These are phyloP conservation scores for Corylus americana DNA, from an alignment of 306 rosid species.

Conservation along the genomic window DNA sequence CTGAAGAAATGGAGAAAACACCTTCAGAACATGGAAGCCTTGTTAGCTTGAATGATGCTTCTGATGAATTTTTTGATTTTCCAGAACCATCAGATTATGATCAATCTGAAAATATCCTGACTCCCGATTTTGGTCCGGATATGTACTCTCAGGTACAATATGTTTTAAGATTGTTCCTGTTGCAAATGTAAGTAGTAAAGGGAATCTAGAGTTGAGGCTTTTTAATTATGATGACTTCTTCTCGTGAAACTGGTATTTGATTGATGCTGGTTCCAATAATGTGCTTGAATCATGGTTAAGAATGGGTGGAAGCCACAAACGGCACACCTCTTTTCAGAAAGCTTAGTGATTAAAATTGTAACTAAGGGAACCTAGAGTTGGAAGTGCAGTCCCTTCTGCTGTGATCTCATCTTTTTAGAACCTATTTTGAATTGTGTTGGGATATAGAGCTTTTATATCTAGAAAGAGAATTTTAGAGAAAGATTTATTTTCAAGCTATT, in stretches of 20 bases:
- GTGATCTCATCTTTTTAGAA: neutral
- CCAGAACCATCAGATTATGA: constrained; percentile 65
- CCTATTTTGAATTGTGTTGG: too few species aligned
- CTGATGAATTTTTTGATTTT: constrained; percentile 83
- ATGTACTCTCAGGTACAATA: constrained; percentile 42
- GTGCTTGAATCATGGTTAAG: neutral
- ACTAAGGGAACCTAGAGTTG: neutral
- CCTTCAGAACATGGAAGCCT: constrained; percentile 56
- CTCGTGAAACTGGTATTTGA: neutral
- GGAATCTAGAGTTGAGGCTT: neutral
- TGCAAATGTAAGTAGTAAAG: constrained; percentile 7
- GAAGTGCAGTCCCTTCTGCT: neutral
- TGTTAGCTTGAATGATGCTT: constrained; percentile 51
- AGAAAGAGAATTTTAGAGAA: too few species aligned
- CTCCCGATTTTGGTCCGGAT: constrained; percentile 44
- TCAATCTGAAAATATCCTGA: constrained; percentile 53
- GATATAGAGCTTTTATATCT: too few species aligned
- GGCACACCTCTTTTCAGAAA: neutral
- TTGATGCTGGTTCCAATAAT: neutral
- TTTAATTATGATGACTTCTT: neutral
- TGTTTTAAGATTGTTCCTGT: constrained; percentile 8
- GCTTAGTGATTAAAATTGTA: neutral
- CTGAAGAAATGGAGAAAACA: constrained; percentile 46
- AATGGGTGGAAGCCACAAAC: neutral
- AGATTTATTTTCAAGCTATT: too few species aligned